These are phyloP conservation scores for Monosporozyma aerobia DNA, from an alignment of 805 yeast species.

Conservation along the genomic window DNA sequence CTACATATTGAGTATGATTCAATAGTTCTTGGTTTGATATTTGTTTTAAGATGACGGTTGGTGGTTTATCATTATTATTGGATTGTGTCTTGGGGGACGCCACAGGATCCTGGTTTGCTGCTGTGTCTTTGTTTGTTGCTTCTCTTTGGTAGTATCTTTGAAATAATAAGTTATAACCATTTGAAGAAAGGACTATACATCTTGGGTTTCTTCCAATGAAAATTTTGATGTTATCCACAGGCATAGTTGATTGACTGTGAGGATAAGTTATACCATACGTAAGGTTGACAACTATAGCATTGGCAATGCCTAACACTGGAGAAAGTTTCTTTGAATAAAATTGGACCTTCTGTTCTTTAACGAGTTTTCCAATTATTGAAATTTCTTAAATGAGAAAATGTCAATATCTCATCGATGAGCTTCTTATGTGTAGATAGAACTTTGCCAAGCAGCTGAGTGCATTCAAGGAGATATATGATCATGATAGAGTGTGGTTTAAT, in stretches of 20 bases:
- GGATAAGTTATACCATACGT: not conserved
- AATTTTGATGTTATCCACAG: slow-evolving; percentile 40
- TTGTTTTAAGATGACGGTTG: slow-evolving; percentile 45
- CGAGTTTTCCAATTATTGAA: not conserved
- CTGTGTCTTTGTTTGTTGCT: slow-evolving; percentile 12
- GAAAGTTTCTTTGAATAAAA: not conserved
- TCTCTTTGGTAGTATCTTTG: slow-evolving; percentile 28
- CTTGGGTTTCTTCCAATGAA: slow-evolving; percentile 58
- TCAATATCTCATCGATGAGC: not conserved
- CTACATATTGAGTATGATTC: slow-evolving; percentile 33
- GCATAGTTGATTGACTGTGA: not conserved
- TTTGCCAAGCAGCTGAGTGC: too few species aligned
- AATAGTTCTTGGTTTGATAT: slow-evolving; percentile 35
- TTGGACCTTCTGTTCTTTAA: not conserved
- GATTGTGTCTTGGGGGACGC: slow-evolving; percentile 5
- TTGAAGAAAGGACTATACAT: slow-evolving; percentile 55
- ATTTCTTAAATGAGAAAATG: not conserved
- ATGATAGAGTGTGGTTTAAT: too few species aligned
- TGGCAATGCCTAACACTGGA: too few species aligned
- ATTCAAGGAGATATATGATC: too few species aligned
- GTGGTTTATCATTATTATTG: slow-evolving; percentile 8
- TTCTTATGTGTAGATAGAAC: too few species aligned
- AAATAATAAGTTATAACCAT: slow-evolving; percentile 50
- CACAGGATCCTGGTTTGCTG: slow-evolving; percentile 6
- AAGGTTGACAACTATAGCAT: slow-evolving; percentile 2